phyloP scores from a whole-genome alignment of 2,329 filamentous ascomycete species.

The Apiospora kogelbergensis region DNA sequence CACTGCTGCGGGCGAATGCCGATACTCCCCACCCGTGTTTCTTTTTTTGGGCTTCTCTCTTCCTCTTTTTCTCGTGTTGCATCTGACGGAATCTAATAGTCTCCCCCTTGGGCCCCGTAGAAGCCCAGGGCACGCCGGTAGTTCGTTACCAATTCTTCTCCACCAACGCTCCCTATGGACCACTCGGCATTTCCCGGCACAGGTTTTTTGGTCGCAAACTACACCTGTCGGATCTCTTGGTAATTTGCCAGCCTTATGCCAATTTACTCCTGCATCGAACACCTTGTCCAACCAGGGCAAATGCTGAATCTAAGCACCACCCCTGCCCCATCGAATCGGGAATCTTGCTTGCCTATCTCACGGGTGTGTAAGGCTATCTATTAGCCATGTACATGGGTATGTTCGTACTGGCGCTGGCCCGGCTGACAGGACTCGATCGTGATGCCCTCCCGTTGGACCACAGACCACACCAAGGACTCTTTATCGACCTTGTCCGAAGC shows the following conservation, averaged over 20 bases:
- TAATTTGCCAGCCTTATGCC: not conserved
- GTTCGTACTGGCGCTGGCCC: not conserved
- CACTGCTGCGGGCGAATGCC: not conserved
- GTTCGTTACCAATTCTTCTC: not conserved
- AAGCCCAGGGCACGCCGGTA: not conserved
- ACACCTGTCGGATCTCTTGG: not conserved
- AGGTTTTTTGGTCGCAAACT: not conserved
- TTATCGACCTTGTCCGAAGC: not conserved
- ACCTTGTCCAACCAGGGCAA: not conserved
- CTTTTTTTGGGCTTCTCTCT: not conserved
- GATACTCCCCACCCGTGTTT: not conserved
- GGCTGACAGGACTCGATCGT: not conserved
- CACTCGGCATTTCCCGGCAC: not conserved
- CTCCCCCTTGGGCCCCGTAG: not conserved
- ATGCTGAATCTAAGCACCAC: not conserved
- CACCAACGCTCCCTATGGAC: not conserved
- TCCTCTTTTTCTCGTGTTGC: not conserved
- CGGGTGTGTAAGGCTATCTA: not conserved
- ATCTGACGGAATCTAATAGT: not conserved
- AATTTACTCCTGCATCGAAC: not conserved
- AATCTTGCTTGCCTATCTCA: not conserved
- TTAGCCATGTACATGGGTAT: no score
- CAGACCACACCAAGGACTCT: not conserved
- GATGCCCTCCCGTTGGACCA: not conserved
- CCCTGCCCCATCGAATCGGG: not conserved